Evolutionary conservation across 2,329 filamentous ascomycete genomes (phyloP).

Genomic region (Fusarium pseudograminearum): DNA sequence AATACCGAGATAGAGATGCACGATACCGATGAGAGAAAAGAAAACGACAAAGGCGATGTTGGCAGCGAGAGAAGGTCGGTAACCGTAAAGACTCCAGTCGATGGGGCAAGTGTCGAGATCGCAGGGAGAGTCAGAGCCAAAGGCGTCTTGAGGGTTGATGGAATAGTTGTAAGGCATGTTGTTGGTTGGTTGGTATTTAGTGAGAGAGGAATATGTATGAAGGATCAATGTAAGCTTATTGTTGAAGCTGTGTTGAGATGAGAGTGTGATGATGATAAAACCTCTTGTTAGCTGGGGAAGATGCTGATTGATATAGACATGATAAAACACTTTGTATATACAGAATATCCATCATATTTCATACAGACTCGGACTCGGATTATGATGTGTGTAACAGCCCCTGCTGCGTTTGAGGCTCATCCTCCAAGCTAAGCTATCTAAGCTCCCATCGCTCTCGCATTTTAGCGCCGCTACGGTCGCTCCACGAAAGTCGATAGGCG

Average conservation of each 20-base stretch:
- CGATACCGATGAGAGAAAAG: conserved; percentile 57
- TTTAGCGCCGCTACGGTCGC: conserved; percentile 1
- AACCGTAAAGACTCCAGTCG: conserved; percentile 64
- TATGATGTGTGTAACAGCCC: background rate
- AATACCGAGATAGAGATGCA: conserved; percentile 61
- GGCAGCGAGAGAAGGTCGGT: conserved; percentile 64
- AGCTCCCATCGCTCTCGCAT: conserved; percentile 24
- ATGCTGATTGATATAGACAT: conserved; percentile 34
- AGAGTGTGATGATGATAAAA: conserved; percentile 18
- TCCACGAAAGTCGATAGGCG: conserved; percentile 1
- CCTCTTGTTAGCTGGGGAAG: conserved; percentile 12
- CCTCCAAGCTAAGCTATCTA: conserved; percentile 8
- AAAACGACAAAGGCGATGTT: conserved; percentile 65
- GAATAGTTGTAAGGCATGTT: conserved; percentile 43
- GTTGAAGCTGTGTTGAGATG: conserved; percentile 7
- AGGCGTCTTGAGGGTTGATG: conserved; percentile 48
- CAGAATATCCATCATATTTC: background rate
- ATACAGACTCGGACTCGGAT: conserved; percentile 30
- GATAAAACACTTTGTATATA: background rate
- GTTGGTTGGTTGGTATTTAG: background rate
- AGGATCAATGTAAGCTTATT: conserved; percentile 30
- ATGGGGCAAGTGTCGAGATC: conserved; percentile 61
- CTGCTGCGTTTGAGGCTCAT: conserved; percentile 25
- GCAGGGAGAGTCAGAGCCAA: conserved; percentile 61
- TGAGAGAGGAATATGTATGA: background rate